These are phyloP conservation scores for Vaccinium corymbosum DNA, from an alignment of 148 eudicot genomes.

Conservation along the genomic window DNA sequence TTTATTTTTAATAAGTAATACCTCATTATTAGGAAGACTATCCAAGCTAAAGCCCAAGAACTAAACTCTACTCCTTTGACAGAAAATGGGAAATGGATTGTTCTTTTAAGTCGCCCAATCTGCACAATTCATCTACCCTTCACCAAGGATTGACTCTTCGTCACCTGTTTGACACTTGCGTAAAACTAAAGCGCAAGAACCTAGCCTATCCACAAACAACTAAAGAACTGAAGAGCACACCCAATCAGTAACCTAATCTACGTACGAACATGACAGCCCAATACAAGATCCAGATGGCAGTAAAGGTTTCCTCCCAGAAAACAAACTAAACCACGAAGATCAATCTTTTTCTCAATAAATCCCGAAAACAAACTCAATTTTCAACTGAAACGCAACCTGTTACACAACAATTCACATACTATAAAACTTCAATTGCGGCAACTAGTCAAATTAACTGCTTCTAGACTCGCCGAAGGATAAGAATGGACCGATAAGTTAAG, in stretches of 20 bases:
- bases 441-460: not conserved
- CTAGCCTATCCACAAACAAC: not conserved
- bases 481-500: not conserved
- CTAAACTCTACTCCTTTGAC: not conserved
- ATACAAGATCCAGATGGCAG: not conserved
- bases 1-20: not conserved
- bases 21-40: not conserved
- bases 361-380: not conserved
- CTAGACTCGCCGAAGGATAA: not conserved
- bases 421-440: not conserved
- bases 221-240: not conserved
- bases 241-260: not conserved
- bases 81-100: not conserved
- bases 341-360: not conserved
- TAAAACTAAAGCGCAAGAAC: not conserved
- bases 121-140: not conserved
- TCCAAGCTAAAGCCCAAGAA: not conserved
- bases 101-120: not conserved
- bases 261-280: not conserved
- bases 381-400: not conserved
- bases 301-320: too few species aligned
- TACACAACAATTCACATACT: not conserved
- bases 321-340: not conserved
- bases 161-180: not conserved
- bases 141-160: not conserved